Evolutionary conservation across 2,329 filamentous ascomycete species (phyloP), one percentile per base, ranked within the genome.

Genomic region (Cladosporium phlei): DNA sequence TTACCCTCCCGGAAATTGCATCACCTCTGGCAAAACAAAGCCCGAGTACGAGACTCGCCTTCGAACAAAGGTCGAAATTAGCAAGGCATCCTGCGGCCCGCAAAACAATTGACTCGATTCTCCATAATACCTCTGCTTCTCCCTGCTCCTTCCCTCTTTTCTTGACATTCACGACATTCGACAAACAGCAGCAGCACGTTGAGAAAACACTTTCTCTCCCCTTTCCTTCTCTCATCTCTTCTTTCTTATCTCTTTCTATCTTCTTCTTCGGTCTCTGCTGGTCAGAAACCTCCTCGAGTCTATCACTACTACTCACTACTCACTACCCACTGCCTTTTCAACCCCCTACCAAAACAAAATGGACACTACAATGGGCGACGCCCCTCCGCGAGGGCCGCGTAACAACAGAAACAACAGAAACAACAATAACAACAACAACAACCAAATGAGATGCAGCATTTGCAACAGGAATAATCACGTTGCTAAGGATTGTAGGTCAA

Each of bases 221-320:
- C 9, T 30, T 21, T 29, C 39, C 21, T 33, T 27, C 12, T 21
- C 39, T 24, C 24, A 45, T 33, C 27, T 45, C 30, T 32, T 29
- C 28, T 37, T 25, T 45, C 40, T 29, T 37, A 21, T 37, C 17
- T 37, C 33, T 37, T 10, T 37, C n/a, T n/a, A n/a, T n/a, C n/a
- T n/a, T n/a, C n/a, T n/a, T n/a, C 40, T 45, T 45, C 40, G 40
- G 40, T 45, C 21, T 45, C 40, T 45, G 40, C 40, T 45, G 40
- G 40, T 35, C 40, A 45, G 40, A 45, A 45, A 17, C 33, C 19
- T n/a, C 17, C 17, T 22, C 16, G 12, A 4, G 16, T 33, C 24
- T 27, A 21, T 20, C 20, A n/a, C 24, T 33, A 11, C 8, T 25
- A 17, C 12, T 17, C 14, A 19, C 22, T 14, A 27, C 21, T 39